Evolutionary conservation across 108 stramenopile species (phyloP), one percentile per base, ranked within the genome.

Genomic region (Skeletonema costatum): DNA sequence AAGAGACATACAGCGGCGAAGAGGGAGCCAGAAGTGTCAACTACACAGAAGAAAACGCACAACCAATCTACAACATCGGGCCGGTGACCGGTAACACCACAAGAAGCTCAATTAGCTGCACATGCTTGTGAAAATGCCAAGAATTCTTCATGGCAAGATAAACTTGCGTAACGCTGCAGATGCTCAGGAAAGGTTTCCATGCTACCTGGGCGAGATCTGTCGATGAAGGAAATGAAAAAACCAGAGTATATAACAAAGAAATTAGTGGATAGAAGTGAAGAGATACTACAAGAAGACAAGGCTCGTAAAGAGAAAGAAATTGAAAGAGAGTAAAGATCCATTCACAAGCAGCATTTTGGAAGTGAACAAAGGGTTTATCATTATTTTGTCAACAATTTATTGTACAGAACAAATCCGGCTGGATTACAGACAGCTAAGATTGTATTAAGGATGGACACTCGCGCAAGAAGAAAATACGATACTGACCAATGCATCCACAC

Each of bases 81-180:
- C 35, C 7, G 10, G 8, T 19, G 25, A 25, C n/a, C n/a, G 25
- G 75, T 83, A 71, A 76, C 75, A 8, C n/a, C 44, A 35, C 78
- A 86, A 21, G 85, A 83, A 35, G 88, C 88, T 7, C 66, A 78
- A 59, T 62, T 89, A 56, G 56, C 64, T 17, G 88, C 88, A 31
- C n/a, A 89, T 89, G 88, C 30, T 87, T 3, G 82, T 3, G 82
- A 87, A 64, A 83, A 87, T 79, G 88, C 88, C 8, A 85, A 85
- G 77, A 58, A 74, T 42, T 86, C 83, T 39, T 75, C 58, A 6
- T 89, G 86, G 85, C 72, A 66, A 44, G 81, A 89, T 11, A 89
- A 89, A 89, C 66, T 60, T 89, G 44, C 60, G 71, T 1, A 85
- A 85, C 60, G 86, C 88, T 8, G 51, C 63, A 14, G 51, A 77